Base-by-base conservation (phyloP, 2,329 filamentous ascomycete genomes). In the Sclerotinia spermophila region DNA sequence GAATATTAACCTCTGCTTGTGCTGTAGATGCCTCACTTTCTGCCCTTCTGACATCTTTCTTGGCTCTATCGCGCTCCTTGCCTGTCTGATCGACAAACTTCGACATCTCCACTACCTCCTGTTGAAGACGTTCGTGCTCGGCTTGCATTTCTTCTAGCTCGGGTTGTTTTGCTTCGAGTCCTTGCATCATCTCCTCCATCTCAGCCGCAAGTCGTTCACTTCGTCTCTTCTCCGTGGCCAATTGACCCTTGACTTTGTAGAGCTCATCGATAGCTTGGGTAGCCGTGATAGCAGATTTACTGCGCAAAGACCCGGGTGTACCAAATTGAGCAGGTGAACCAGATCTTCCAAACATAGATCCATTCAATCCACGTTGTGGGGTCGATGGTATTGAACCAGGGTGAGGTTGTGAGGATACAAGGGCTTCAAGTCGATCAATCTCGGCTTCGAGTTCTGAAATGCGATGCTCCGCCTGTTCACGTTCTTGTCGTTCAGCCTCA, bases 81-180 rank as follows among this genome's bases (percentile, higher is more conserved):
- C 91, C 92, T 71, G 92, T 91, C 66, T 93, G 89, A 72, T 97
- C 93, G 13, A 96, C 89, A 35, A 97, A 86, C 73, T 91, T 87
- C 0, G 94, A 97, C 85, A 95, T 93, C 73, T 96, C 91, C 45
- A 92, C 86, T 51, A 96, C 90, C 75, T 97, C 94, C 71, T 87
- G 86, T 71, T 94, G 89, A 2, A 98, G 86, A 44, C 92, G 89
- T 68, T 93, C 90, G 73, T 94, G 90, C 76, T 98, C 94, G 21
- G 88, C 86, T 62, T 92, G 90, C 27, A 97, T 83, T 75, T 98
- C 94, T 73, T 97, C 90, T 42, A 97, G 88, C 77, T 97, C 94
- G 0, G 96, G 96, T 38, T 91, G 90, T 79, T 92, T 94, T 35
- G 90, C 90, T 79, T 99, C 94, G 51, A 98, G 82, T 71, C 94